Evolutionary conservation across 2,329 filamentous ascomycete species (phyloP), one percentile per base, ranked within the genome.

Genomic region (Monosporascus cannonballus): DNA sequence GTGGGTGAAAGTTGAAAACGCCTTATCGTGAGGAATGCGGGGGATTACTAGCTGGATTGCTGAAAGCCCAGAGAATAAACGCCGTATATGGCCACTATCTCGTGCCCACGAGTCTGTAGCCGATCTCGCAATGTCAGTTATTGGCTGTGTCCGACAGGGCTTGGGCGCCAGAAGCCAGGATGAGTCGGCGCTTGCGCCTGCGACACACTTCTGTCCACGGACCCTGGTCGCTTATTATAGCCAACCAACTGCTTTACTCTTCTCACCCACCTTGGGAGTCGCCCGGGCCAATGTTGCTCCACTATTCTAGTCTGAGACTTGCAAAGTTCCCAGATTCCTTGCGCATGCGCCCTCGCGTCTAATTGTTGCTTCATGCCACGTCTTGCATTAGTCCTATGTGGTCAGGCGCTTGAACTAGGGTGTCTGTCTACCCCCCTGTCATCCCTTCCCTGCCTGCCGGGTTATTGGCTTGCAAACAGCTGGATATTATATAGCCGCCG

Each of bases 151-250:
- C 36, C 53, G 51, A 51, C 55, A 37, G 54, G 65, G 57, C 62
- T 50, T 22, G 20, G 54, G 55, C 51, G 58, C 61, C 58, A 52
- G 41, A 50, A 52, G 47, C 62, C 58, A 52, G 64, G 63, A 50
- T 64, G 45, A 34, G 52, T 61, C 56, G 67, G 70, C 70, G 70
- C 71, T 71, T 71, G 69, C 67, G 69, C 68, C 67, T 63, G 61
- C 61, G 54, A 54, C 50, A 49, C 44, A 49, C 59, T 61, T 57
- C 61, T 57, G 61, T 58, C 56, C 57, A 54, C 55, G 50, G 56
- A 56, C 57, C 59, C 53, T 59, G 48, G 56, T 62, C 55, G 59
- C 67, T 66, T 64, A 67, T 69, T 68, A 69, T 69, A 69, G 68
- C 67, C 67, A 70, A 69, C 68, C 67, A 69, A 58, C 54, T 54